phyloP scores from a whole-genome alignment of 129 eudicot genomes.

The Dittrichia graveolens region DNA sequence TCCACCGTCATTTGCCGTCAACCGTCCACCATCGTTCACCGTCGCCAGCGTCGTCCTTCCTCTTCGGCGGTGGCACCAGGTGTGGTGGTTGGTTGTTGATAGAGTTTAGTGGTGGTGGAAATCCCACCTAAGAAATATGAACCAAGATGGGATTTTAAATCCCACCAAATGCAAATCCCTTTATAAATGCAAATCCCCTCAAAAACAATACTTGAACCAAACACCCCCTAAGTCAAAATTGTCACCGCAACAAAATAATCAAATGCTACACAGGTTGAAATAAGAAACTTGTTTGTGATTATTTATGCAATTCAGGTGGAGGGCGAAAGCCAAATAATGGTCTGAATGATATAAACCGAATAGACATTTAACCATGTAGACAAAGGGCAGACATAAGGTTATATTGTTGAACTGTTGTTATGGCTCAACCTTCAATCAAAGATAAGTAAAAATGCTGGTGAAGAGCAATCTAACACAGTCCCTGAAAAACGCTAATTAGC shows the following conservation, averaged over 20 bases:
- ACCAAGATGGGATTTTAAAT: no score
- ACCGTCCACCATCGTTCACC: no score
- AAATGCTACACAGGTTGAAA: background rate
- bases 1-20: no score
- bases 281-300: slow-evolving; percentile 1
- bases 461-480: slow-evolving; percentile 28
- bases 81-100: no score
- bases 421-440: slow-evolving; percentile 71
- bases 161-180: no score
- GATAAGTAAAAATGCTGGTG: slow-evolving; percentile 28
- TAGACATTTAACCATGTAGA: slow-evolving; percentile 82
- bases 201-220: no score
- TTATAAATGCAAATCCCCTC: no score
- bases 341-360: slow-evolving; percentile 42
- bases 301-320: slow-evolving; percentile 56
- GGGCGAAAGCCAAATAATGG: slow-evolving; percentile 51
- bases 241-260: background rate
- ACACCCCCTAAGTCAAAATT: no score
- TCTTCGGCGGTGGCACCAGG: no score
- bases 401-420: slow-evolving; percentile 54
- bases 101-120: no score
- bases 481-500: slow-evolving; percentile 31
- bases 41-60: no score
- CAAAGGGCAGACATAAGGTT: slow-evolving; percentile 62
- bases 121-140: no score